Evolutionary conservation across 345 rosid species (phyloP).

Genomic region (Citrus glauca): DNA sequence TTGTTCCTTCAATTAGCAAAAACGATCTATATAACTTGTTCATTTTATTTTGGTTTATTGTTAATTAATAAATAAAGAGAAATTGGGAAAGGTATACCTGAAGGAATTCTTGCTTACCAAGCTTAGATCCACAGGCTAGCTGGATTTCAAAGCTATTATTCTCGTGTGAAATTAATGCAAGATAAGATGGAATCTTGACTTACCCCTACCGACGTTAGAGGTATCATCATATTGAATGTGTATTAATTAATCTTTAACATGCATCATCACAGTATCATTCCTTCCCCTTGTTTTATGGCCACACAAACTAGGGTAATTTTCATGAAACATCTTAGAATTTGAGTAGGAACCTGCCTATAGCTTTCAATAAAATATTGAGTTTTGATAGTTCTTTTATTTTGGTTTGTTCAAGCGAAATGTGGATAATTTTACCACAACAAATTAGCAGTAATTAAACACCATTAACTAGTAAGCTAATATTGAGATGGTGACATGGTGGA

Average conservation of each 20-base stretch:
- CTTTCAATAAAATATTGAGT: no score
- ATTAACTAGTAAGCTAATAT: background rate
- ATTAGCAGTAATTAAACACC: background rate
- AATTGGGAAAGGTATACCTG: background rate
- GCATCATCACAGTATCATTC: background rate
- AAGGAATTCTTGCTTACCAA: slow-evolving; percentile 12
- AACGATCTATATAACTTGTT: background rate
- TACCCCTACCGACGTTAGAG: background rate
- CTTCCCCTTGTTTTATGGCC: slow-evolving; percentile 31
- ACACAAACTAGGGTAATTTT: slow-evolving; percentile 20
- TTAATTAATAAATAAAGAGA: background rate
- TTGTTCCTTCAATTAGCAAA: slow-evolving; percentile 27
- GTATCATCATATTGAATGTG: background rate
- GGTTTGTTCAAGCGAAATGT: no score
- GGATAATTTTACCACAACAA: no score
- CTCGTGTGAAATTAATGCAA: slow-evolving; percentile 3
- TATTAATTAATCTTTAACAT: background rate
- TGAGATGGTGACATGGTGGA: slow-evolving; percentile 6
- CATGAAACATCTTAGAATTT: background rate
- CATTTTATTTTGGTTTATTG: background rate
- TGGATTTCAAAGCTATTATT: slow-evolving; percentile 12
- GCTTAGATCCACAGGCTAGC: slow-evolving; percentile 12
- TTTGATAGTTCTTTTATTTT: no score
- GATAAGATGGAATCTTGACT: slow-evolving; percentile 44
- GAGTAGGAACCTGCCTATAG: background rate